These are phyloP conservation scores for Coffea humblotiana DNA, from an alignment of 305 asterid species.

Conservation along the genomic window DNA sequence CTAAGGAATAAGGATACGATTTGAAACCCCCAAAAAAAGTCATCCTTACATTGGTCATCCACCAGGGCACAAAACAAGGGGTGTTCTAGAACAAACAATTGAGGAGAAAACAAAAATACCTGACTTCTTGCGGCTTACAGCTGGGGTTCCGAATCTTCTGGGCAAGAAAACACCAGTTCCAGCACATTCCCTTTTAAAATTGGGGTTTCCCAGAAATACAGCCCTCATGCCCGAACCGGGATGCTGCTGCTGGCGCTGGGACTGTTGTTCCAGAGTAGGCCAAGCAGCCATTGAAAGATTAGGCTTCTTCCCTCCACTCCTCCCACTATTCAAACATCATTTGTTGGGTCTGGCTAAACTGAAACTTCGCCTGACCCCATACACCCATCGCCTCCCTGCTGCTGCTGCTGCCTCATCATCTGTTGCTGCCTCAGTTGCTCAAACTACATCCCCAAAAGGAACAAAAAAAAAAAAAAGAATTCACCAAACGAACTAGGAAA, in stretches of 20 bases:
- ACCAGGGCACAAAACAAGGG: not conserved
- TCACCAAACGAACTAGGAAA: not conserved
- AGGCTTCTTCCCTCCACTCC: conserved; percentile 26
- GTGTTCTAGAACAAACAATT: not conserved
- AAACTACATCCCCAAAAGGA: conserved; percentile 24
- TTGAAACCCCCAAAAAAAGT: not conserved
- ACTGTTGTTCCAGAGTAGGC: conserved; percentile 57
- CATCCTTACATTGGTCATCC: not conserved
- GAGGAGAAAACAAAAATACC: conserved; percentile 27
- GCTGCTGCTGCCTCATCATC: conserved; percentile 38
- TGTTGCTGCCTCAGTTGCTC: conserved; percentile 42
- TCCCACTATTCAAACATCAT: conserved; percentile 31
- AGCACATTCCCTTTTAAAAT: conserved; percentile 52
- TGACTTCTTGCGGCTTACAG: conserved; percentile 51
- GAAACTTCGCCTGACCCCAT: conserved; percentile 31
- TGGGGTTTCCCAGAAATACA: conserved; percentile 58
- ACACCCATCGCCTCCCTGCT: conserved; percentile 19
- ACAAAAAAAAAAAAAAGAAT: not conserved
- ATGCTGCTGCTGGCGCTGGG: conserved; percentile 32
- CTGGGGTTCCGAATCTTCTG: conserved; percentile 39
- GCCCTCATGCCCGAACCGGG: conserved; percentile 60
- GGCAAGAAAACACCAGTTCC: conserved; percentile 96
- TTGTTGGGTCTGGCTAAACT: conserved; percentile 25
- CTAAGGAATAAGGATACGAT: too few relatives aligned
- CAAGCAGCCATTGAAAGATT: conserved; percentile 36